Evolutionary conservation across 176 grass and related monocot species (phyloP).

Genomic region (Rhynchospora breviuscula): DNA sequence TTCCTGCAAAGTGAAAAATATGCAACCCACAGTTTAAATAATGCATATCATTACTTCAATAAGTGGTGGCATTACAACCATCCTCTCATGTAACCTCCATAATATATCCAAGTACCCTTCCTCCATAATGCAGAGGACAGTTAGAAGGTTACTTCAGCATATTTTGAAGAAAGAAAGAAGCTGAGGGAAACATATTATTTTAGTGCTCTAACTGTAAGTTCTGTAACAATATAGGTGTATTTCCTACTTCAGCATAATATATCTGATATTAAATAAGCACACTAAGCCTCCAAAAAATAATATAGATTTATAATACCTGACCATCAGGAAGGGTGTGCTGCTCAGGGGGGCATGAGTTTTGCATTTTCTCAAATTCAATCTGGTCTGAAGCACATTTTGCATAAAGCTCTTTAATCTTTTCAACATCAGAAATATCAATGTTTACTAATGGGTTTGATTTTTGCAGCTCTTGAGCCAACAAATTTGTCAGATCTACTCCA

Average conservation of each 20-base stretch:
- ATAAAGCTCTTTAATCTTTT: slow-evolving; percentile 85
- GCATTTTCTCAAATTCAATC: slow-evolving; percentile 52
- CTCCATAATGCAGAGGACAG: background rate
- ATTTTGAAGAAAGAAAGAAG: background rate
- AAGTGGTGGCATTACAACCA: background rate
- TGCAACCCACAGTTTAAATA: background rate
- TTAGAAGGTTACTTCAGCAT: background rate
- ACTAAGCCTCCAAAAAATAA: background rate
- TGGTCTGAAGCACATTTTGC: slow-evolving; percentile 76
- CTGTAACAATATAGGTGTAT: background rate
- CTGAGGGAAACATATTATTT: background rate
- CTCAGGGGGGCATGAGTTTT: slow-evolving; percentile 54
- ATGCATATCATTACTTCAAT: background rate
- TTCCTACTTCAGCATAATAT: background rate
- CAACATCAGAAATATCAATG: slow-evolving; percentile 78
- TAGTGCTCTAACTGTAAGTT: background rate
- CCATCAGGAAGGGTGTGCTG: slow-evolving; percentile 95
- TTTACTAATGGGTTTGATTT: slow-evolving; percentile 77
- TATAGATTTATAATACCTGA: slow-evolving; percentile 43
- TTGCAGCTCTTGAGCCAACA: slow-evolving; percentile 67
- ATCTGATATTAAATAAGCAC: slow-evolving; percentile 3
- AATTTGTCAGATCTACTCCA: slow-evolving; percentile 85
- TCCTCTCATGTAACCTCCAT: background rate
- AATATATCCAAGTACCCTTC: background rate
- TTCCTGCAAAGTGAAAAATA: background rate